Evolutionary conservation across 2,329 filamentous ascomycete genomes (phyloP), one percentile per base, ranked within the genome.

Genomic region (Cadophora gregata): DNA sequence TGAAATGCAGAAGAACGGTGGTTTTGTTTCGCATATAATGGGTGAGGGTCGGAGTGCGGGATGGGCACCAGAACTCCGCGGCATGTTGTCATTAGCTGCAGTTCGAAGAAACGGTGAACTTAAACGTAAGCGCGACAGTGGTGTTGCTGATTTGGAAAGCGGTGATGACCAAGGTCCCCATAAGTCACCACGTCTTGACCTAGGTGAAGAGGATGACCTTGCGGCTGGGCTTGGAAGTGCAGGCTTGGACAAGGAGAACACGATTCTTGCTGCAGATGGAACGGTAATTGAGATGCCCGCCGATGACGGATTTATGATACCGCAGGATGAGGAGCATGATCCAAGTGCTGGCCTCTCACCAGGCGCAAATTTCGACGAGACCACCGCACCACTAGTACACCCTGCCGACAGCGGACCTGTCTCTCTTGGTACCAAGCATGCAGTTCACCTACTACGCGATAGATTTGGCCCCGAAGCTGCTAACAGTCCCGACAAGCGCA

Each of bases 81-180:
- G 91, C n/a, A 88, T 99, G 74, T 83, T 98, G n/a, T 97, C 93
- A 1, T 83, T 97, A 50, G 93, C 96, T 71, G 86, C 92, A 16
- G 86, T 97, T 19, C 89, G 90, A 68, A 88, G 88, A 65, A 86
- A 90, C 50, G 90, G 89, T 66, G 93, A 97, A 68, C 85, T 95
- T 64, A 99, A 98, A 86, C 88, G 96, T 67, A 99, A 99, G 85
- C 90, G 96, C 31, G 93, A 97, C 75, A 93, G 90, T 74, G 93
- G 92, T 27, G 88, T 96, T 70, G 92, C 91, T 53, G 93, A 95
- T 75, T 85, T 96, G 70, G 92, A 90, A 25, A 87, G 84, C 69
- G 85, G 87, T 38, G 91, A 91, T 38, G 87, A 85, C 70, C 85
- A 87, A 62, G 67, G 66, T 5, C 71, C 68, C 29, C 84, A 84